Conservation (phyloP, 2,329 filamentous ascomycete genomes). For the Calonectria leucothoes region DNA sequence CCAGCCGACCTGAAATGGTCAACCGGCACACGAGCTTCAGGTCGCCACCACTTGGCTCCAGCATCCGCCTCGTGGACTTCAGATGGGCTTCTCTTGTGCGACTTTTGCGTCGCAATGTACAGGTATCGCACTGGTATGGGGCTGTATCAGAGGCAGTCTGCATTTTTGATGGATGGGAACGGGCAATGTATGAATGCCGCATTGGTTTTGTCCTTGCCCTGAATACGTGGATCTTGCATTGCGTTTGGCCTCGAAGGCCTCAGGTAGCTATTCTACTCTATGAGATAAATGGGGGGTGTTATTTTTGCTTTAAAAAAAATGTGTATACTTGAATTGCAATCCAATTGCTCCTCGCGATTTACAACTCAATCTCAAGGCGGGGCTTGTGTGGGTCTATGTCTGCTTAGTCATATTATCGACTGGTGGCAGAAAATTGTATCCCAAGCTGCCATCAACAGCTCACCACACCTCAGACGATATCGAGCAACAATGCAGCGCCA, state of each 20-base stretch:
- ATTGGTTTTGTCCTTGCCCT: constrained; percentile 30
- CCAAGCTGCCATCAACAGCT: constrained; percentile 17
- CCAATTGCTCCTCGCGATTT: not conserved
- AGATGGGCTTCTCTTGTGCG: constrained; percentile 27
- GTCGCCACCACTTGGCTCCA: constrained; percentile 24
- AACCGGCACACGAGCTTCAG: constrained; percentile 32
- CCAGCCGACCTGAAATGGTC: constrained; percentile 43
- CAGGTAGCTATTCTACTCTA: constrained; percentile 37
- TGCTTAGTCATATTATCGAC: constrained; percentile 37
- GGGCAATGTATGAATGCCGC: constrained; percentile 25
- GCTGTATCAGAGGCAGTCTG: constrained; percentile 19
- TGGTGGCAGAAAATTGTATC: constrained; percentile 38
- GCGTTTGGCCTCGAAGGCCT: constrained; percentile 30
- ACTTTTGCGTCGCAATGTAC: constrained; percentile 32
- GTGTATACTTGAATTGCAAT: not conserved
- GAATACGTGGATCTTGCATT: constrained; percentile 35
- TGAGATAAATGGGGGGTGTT: constrained; percentile 24
- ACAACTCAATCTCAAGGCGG: not conserved
- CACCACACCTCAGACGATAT: constrained; percentile 31
- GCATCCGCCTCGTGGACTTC: constrained; percentile 31
- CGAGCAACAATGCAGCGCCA: constrained; percentile 51
- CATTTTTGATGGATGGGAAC: constrained; percentile 27
- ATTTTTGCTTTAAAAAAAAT: constrained; percentile 15
- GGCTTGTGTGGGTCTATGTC: not conserved
- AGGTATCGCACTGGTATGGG: constrained; percentile 25